Evolutionary conservation across 164 flowering plant species (phyloP), one percentile per base, ranked within the genome.

Genomic region (Annona squamosa): DNA sequence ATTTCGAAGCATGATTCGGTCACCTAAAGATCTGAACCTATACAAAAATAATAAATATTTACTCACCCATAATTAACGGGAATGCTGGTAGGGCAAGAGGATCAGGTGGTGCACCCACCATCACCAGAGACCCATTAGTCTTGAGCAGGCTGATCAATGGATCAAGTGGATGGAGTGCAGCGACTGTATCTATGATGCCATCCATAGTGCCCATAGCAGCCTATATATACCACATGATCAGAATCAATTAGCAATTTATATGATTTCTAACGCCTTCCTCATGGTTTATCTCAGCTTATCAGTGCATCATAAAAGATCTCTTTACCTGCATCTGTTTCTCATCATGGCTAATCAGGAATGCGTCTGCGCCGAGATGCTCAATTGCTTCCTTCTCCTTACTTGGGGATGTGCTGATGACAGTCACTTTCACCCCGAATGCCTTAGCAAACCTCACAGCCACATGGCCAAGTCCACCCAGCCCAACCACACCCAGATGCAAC

Each of bases 181-280:
- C 81, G 1, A 86, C 87, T 1, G 90, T 87, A 64, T 85, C 87
- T 4, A 87, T 76, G 59, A 87, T 85, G 7, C 82, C 85, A 74
- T 87, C 88, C 83, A 87, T 56, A 47, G 87, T 78, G 18, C 68
- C 70, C 48, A 68, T 18, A 12, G 70, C 70, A 45, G 70, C 70
- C 42, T 76, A 57, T 46, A 65, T 13, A 26, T 13, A 52, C 13
- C 7, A 52, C 57, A 52, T 3, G 57, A 52, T 13, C 57, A 52
- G 13, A 52, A 52, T 52, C 57, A 52, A 52, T 26, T 26, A 26
- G 37, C 37, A 26, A 26, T 26, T 26, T 26, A 26, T 26, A 26
- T 26, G 37, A 26, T 26, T 26, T 26, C 37, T 26, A 26, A 26
- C 1, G 37, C 37, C 37, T 26, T 26, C 37, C 37, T 26, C 37